Evolutionary conservation across 2,329 filamentous ascomycete species (phyloP).

Genomic region (Xylaria digitata): DNA sequence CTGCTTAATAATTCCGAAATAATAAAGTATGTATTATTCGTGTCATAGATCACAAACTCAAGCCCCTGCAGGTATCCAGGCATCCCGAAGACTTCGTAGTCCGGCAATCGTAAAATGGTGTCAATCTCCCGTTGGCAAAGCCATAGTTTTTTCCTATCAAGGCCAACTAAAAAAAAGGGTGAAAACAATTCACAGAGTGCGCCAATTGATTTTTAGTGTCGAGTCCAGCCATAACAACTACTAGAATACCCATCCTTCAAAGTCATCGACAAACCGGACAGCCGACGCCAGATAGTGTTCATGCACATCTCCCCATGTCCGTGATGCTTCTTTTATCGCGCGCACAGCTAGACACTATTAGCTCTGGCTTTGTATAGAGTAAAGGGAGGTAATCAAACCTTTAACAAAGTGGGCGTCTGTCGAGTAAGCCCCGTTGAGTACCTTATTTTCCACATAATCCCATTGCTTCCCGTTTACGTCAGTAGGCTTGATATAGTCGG

Average conservation of each 20-base stretch:
- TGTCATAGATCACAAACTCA: not conserved
- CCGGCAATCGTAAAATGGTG: not conserved
- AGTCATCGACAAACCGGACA: conserved; percentile 78
- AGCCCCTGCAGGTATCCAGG: not conserved
- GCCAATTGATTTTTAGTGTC: not conserved
- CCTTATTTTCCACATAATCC: conserved; percentile 79
- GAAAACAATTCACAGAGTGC: not conserved
- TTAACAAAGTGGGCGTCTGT: conserved; percentile 89
- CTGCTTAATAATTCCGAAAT: not conserved
- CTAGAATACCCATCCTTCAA: conserved; percentile 71
- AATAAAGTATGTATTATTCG: not conserved
- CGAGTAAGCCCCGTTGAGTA: conserved; percentile 73
- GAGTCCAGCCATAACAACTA: not conserved
- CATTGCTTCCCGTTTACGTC: conserved; percentile 76
- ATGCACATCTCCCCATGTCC: conserved; percentile 78
- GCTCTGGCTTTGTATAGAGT: conserved; percentile 13
- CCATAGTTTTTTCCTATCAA: not conserved
- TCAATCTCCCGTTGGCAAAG: conserved; percentile 11
- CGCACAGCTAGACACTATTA: conserved; percentile 66
- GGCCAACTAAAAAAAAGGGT: not conserved
- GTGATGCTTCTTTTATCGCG: conserved; percentile 78
- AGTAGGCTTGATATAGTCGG: conserved; percentile 69
- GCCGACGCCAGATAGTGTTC: conserved; percentile 75
- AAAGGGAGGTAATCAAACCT: conserved; percentile 59
- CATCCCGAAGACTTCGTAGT: not conserved